Evolutionary conservation across 2,329 filamentous ascomycete species (phyloP), one percentile per base, ranked within the genome.

Genomic region (Venturia oleaginea): DNA sequence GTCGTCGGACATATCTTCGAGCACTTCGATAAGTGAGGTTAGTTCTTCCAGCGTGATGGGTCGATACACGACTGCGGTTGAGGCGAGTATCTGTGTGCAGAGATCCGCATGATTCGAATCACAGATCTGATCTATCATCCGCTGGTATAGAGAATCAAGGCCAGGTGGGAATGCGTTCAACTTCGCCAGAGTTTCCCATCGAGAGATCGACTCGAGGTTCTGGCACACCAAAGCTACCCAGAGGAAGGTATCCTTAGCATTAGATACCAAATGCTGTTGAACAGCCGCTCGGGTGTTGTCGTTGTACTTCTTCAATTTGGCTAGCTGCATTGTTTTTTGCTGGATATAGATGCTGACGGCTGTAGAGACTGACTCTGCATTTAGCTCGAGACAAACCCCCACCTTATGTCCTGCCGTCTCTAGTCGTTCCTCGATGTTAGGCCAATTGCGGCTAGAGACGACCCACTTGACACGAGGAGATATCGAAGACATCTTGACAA

Each of bases 151-250:
- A 1, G 65, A 4, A 38, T 76, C 61, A 0, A 80, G 72, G 0
- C 74, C 74, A 1, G 69, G 63, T 4, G 76, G 76, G 42, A 78
- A 74, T 42, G 38, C 46, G 8, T 67, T 46, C 3, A 76, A 46
- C 64, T 67, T 65, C 30, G 63, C 54, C 1, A 64, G 48, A 10
- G 63, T 57, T 2, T 69, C 66, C 24, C 72, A 62, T 37, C 66
- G 48, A 7, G 59, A 19, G 3, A 68, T 63, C 2, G 70, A 62
- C 34, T 64, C 65, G 11, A 78, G 73, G 11, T 71, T 66, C 67
- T 76, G 65, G 64, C 70, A 76, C 7, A 78, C 76, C 57, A 79
- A 71, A n/a, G 77, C 73, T 30, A 78, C 77, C 77, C 76, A 80
- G 34, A 81, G 75, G 62, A 79, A 80, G 0, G 77, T 80, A 8